Base-by-base conservation (phyloP, 148 eudicot species). In the Nyssa sinensis region DNA sequence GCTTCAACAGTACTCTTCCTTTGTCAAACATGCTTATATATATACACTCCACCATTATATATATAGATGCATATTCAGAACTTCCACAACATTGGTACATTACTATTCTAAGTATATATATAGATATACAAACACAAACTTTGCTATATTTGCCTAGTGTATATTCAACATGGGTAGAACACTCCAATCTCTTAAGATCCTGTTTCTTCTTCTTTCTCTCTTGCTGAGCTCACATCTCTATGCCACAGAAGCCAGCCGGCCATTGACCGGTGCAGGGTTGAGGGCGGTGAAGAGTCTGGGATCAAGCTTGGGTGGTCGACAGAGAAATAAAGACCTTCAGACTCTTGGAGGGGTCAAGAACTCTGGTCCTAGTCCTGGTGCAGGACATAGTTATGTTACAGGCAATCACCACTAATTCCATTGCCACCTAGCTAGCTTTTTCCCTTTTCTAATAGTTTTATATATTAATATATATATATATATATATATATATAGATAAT, bases 361-460 rank as follows among this genome's bases (percentile, higher is more conserved):
- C 23, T 66, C 76, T 9, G 81, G 81, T 39, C 81, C 81, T 13
- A 78, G 76, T 44, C 81, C 81, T 24, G 81, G 81, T 30, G 67
- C 8, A 19, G 81, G 81, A 31, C 76, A 78, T 67, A 23, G 6
- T n/a, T 27, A 27, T 16, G 33, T 14, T 19, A 9, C 47, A 27
- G 71, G 53, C 69, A 6, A 66, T 25, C 69, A 25, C 53, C 13
- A 17, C 3, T 37, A 66, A 12, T 24, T 11, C 12, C 28, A 61
- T 21, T 14, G 62, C 3, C 28, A 19, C 3, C 3, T 3, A 19
- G 21, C 28, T 23, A 13, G 2, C 2, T 21, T 58, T 19, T 58
- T 58, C 2, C 3, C 19, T 58, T 23, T 19, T 58, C 19, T 3
- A 23, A 58, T 37, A 37, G 4, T 37, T 4, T 37, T 9, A 37